A percentile compares a stretch with the other conserved stretches of the same genome.
Conservation (phyloP, 2,329 filamentous ascomycete genomes). For the Diaporthe citri region DNA sequence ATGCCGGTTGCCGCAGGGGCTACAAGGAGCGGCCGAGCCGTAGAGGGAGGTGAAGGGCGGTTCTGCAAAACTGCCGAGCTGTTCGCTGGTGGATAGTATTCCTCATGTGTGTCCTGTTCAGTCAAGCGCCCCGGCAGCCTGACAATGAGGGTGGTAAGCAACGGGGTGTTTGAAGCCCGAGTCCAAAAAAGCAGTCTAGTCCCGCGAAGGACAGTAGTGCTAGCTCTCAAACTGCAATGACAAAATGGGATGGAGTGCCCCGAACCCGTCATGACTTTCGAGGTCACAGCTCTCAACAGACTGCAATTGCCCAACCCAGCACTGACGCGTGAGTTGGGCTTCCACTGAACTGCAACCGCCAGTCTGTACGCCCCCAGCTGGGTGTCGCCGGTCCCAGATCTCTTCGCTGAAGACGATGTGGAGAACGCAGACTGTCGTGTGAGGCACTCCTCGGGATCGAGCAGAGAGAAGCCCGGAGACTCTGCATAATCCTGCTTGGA, state of each 20-base stretch:
- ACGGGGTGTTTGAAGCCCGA: constrained; percentile 11
- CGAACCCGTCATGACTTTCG: background rate
- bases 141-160: constrained; percentile 23
- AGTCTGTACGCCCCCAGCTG: background rate
- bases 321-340: background rate
- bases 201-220: background rate
- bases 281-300: background rate
- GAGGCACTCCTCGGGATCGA: background rate
- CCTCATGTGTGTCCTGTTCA: background rate
- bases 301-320: background rate
- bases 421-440: background rate
- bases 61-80: background rate
- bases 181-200: background rate
- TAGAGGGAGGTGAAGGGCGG: background rate
- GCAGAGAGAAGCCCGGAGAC: background rate
- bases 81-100: background rate
- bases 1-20: background rate
- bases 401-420: background rate
- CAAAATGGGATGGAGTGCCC: background rate
- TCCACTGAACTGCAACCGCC: background rate
- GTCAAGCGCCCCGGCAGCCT: background rate
- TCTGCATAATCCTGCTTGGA: background rate
- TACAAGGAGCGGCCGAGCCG: background rate
- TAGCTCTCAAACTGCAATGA: background rate
- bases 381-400: background rate